Base-by-base conservation (phyloP, 768 basidiomycete species). In the Hericium erinaceus region DNA sequence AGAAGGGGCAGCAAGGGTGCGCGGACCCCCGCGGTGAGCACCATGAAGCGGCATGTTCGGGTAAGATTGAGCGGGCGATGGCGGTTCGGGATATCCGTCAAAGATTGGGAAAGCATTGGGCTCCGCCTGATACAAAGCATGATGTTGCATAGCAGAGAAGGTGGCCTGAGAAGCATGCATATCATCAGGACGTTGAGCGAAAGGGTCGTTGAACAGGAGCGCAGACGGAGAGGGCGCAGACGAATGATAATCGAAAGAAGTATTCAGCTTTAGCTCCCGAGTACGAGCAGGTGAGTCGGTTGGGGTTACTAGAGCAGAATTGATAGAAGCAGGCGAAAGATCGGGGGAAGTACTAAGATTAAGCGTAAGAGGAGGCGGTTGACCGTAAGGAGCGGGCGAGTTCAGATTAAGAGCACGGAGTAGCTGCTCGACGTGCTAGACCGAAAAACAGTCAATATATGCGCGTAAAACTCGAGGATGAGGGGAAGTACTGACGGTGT, bases 341-440 rank as follows among this genome's bases (percentile, higher is more conserved):
- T 89, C 86, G 0, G 87, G 85, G 48, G 84, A 65, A 2, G 75
- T 68, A 41, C 81, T 77, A 58, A 76, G 66, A 52, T 69, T 76
- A 58, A 82, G 63, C 56, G 69, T 63, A 68, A 57, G 75, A 44
- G 75, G 61, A 26, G 80, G 75, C 61, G 74, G 68, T 12, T 77
- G 77, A 48, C 72, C 65, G 50, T 60, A 58, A 37, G 70, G 67
- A 59, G 75, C 80, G 13, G 89, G 89, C 33, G 89, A 91, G 66
- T 84, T 85, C 64, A 92, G 82, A 66, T 91, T 85, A 52, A 92
- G 75, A 13, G 87, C 83, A 41, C 89, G 84, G 56, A 92, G 75
- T 48, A 92, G 78, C 72, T 90, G 87, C 65, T 89, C 88, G 59
- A 91, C 84, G 66, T 89, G 85, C 87, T 89, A 62, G 33, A 33